Base-by-base conservation (phyloP, 805 yeast species). In the Wickerhamiella cacticola region DNA sequence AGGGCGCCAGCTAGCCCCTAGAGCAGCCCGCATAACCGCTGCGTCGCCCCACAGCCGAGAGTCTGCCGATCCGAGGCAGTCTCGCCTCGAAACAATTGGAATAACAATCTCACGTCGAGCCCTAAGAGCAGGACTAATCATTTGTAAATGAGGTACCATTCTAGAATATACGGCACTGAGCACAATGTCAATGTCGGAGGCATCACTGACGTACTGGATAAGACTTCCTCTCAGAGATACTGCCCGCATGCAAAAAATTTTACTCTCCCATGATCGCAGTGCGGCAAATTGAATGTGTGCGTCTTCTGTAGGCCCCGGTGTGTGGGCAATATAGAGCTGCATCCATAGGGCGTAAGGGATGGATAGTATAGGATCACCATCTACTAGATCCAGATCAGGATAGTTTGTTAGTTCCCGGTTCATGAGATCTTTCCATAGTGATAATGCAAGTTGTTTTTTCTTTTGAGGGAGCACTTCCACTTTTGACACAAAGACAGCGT, bases 1-100 rank as follows among this genome's bases (percentile, higher is more conserved):
- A 2, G 44, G 33, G 10, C 34, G 33, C 44, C 44, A 40, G 34
- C 34, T 26, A 12, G 12, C 33, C 6, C 34, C 44, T 3, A 40
- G n/a, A 3, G 44, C 44, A 9, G 44, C 44, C 2, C 15, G 24
- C 16, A 40, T 26, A 12, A 40, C 34, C 15, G 24, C 34, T 7
- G n/a, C 26, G 26, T 40, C 34, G 23, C 25, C 24, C 44, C 44
- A 40, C 5, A 40, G 7, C 21, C 2, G 15, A 3, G 44, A 26
- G 24, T 40, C 34, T 2, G 34, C 34, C 5, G 26, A 15, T 18
- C 19, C 23, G 24, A 40, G 25, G 12, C 44, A 40, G 18, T 40
- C 44, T 3, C 34, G 22, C 13, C 33, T 9, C 3, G 44, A 26
- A 3, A 40, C 44, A 16, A 40, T 40, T 23, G 44, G 44, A 6